Conservation (phyloP, 2,329 filamentous ascomycete genomes). For the Neopestalotiopsis rosae region DNA sequence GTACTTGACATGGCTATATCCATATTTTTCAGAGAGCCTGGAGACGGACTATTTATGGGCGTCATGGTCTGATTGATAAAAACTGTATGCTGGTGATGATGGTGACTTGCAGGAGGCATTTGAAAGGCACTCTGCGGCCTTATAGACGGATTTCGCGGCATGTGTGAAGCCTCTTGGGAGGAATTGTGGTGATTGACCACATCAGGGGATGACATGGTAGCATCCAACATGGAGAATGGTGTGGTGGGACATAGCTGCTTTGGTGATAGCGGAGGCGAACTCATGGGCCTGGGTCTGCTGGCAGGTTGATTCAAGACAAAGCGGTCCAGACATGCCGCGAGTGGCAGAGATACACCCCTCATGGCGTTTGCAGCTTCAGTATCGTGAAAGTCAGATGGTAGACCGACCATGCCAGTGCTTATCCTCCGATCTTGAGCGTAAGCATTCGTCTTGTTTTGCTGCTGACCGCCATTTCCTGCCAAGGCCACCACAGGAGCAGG, state of each 20-base stretch:
- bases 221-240: constrained; percentile 3
- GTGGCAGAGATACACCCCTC: constrained; percentile 40
- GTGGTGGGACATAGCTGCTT: constrained; percentile 30
- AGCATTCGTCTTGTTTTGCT: background rate
- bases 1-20: constrained; percentile 23
- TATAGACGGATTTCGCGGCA: background rate
- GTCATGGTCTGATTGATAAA: constrained; percentile 19
- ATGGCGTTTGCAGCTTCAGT: constrained; percentile 33
- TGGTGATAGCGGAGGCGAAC: constrained; percentile 36
- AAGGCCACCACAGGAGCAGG: background rate
- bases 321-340: constrained; percentile 31
- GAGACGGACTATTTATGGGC: constrained; percentile 14
- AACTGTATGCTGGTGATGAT: background rate
- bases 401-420: constrained; percentile 38
- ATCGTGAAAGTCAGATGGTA: constrained; percentile 33
- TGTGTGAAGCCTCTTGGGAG: background rate
- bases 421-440: constrained; percentile 28
- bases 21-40: background rate
- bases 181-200: background rate
- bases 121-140: background rate
- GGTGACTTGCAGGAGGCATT: background rate
- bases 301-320: constrained; percentile 36
- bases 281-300: constrained; percentile 28
- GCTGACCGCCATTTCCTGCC: background rate
- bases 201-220: background rate